Base-by-base conservation (phyloP, 1,284 basidiomycete species). In the Hypsizygus ulmarius region DNA sequence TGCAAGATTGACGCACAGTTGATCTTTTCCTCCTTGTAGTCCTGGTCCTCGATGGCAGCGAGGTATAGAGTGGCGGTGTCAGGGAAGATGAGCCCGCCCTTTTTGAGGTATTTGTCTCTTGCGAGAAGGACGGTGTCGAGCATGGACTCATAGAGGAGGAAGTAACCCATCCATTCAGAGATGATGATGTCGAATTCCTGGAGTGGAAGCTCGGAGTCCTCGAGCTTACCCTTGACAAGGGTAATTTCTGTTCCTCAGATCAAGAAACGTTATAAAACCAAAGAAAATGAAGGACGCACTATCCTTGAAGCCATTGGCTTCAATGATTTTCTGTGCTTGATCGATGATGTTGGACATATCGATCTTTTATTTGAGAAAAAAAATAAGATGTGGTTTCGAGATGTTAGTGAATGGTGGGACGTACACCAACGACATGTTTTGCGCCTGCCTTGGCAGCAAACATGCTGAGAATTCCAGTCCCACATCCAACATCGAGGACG, bases 301-400 rank as follows among this genome's bases (percentile, higher is more conserved):
- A 66, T 97, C 87, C 70, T 84, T 84, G 77, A 98, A 97, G 42
- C 95, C 95, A 62, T 99, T 99, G 12, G 92, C 90, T 60, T 94
- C 87, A 56, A 98, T 84, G 59, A 99, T 99, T 73, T 94, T 95
- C 74, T 88, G 83, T 5, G 97, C 97, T 76, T 99, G 95, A 74
- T 98, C 96, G 65, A 98, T 91, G 72, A 99, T 99, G 74, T 99
- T 98, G 56, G 93, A 97, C 97, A 99, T 99, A 73, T 99, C 97
- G 68, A 99, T 96, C 90, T 93, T 25, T 46, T n/a, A n/a, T n/a
- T 6, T 30, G 43, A 29, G 38, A 25, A 25, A 55, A 47, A 34
- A 45, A 55, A 48, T 46, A 56, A 46, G 53, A 51, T 32, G 19
- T 30, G 35, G 19, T 7, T 15, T 43, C 39, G 12, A n/a, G 19